Conservation (phyloP, 345 rosid genomes). For the Moricandia arvensis region DNA sequence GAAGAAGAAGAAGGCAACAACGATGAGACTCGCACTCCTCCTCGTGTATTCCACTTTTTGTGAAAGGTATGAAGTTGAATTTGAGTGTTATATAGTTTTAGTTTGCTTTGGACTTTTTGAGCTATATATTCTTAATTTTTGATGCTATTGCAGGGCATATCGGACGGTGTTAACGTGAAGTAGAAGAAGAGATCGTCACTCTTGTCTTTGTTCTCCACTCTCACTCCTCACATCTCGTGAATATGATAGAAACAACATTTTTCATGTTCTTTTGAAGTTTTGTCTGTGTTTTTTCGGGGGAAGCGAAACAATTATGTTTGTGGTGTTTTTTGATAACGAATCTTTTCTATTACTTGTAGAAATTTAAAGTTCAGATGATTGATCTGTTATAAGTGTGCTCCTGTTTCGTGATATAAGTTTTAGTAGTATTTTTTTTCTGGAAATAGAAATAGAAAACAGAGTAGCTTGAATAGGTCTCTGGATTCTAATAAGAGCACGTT, state of each 20-base stretch:
- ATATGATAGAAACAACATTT: slow-evolving; percentile 19
- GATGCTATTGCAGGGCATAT: neutral
- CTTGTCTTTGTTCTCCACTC: neutral
- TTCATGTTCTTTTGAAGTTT: neutral
- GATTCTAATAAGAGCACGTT: slow-evolving; percentile 1
- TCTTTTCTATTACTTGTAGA: neutral
- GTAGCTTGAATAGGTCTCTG: slow-evolving; percentile 18
- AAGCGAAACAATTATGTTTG: slow-evolving; percentile 1
- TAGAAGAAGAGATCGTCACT: slow-evolving; percentile 3
- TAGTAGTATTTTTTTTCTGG: neutral
- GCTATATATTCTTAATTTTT: neutral
- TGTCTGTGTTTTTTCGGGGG: neutral
- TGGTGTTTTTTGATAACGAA: neutral
- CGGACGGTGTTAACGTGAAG: neutral
- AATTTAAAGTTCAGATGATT: neutral
- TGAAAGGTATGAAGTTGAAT: slow-evolving; percentile 38
- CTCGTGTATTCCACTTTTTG: slow-evolving; percentile 70
- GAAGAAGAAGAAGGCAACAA: neutral
- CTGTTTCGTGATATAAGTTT: neutral
- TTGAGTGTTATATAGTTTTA: neutral
- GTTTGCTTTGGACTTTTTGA: neutral
- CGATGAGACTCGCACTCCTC: slow-evolving; percentile 42
- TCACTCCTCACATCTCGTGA: slow-evolving; percentile 23
- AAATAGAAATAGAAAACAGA: neutral
- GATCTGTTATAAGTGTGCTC: neutral